These are phyloP conservation scores for Achaetomiella virescens DNA, from an alignment of 495 filamentous ascomycete species.

Conservation along the genomic window DNA sequence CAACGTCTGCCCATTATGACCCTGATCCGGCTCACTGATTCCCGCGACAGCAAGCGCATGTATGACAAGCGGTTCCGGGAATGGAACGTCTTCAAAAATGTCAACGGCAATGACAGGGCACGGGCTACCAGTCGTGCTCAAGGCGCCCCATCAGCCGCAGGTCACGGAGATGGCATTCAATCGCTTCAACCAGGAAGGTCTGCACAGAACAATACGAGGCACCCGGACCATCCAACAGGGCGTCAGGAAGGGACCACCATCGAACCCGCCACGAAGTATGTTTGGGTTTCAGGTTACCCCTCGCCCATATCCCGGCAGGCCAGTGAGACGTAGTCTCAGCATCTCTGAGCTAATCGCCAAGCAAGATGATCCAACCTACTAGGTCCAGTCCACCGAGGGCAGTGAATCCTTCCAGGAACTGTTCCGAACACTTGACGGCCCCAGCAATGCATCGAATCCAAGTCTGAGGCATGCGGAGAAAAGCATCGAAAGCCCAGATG, in stretches of 20 bases:
- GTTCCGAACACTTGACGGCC: conserved; percentile 12
- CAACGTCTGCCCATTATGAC: conserved; percentile 15
- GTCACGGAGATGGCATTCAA: conserved; percentile 4
- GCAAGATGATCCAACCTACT: too few species aligned
- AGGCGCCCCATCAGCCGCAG: conserved; percentile 6
- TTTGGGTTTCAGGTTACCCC: not conserved
- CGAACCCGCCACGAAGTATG: not conserved
- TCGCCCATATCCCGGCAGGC: not conserved
- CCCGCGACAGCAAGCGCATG: conserved; percentile 30
- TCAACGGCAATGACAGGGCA: conserved; percentile 25
- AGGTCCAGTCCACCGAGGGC: too few species aligned
- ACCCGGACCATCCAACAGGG: conserved; percentile 19
- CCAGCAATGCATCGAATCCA: conserved; percentile 15
- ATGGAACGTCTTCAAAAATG: conserved; percentile 32
- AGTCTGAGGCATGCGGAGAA: conserved; percentile 16
- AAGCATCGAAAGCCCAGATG: not conserved
- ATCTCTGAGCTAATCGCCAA: conserved; percentile 27
- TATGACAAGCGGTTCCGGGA: conserved; percentile 33
- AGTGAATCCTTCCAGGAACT: conserved; percentile 3
- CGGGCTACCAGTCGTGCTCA: conserved; percentile 10
- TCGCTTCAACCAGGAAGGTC: conserved; percentile 22
- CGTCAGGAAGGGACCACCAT: conserved; percentile 1
- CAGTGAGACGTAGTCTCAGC: conserved; percentile 14
- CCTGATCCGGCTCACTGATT: conserved; percentile 24
- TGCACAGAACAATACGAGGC: conserved; percentile 19